phyloP scores from a whole-genome alignment of 495 filamentous ascomycete species.

The Acidiella bohemica region DNA sequence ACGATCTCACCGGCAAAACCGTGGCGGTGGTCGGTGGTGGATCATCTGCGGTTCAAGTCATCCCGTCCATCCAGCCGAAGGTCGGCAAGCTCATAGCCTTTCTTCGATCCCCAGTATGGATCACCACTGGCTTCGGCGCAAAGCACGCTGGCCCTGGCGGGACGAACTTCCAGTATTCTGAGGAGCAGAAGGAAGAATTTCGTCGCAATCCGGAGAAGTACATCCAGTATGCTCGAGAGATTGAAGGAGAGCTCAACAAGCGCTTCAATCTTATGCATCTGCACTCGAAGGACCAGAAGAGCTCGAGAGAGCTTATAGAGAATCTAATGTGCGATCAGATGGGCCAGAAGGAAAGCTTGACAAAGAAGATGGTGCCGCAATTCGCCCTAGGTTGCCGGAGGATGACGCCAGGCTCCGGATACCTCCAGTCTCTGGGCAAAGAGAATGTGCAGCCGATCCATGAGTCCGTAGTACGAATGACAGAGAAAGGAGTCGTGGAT shows the following conservation, averaged over 20 bases:
- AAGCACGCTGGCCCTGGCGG: no score
- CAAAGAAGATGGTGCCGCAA: conserved; percentile 21
- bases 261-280: conserved; percentile 5
- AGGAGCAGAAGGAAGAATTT: no score
- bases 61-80: conserved; percentile 20
- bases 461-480: conserved; percentile 22
- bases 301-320: conserved; percentile 1
- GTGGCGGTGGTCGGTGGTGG: conserved; percentile 18
- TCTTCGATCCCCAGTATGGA: no score
- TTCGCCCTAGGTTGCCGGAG: conserved; percentile 22
- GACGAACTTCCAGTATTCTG: no score
- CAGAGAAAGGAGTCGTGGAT: conserved; percentile 18
- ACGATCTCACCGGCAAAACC: conserved; percentile 20
- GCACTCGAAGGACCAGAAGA: neutral
- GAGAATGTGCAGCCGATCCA: conserved; percentile 24
- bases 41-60: conserved; percentile 26
- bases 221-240: conserved; percentile 24
- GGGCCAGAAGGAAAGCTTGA: conserved; percentile 16
- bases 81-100: conserved; percentile 20
- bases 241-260: conserved; percentile 20
- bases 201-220: conserved; percentile 25
- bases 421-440: conserved; percentile 25
- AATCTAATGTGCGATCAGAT: conserved; percentile 12
- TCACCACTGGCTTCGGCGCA: no score
- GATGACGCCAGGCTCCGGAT: conserved; percentile 23